Percentiles rank a stretch among this genome's conserved stretches.
Conservation (phyloP, 2,329 filamentous ascomycete genomes). For the Davidsoniella eucalypti region DNA sequence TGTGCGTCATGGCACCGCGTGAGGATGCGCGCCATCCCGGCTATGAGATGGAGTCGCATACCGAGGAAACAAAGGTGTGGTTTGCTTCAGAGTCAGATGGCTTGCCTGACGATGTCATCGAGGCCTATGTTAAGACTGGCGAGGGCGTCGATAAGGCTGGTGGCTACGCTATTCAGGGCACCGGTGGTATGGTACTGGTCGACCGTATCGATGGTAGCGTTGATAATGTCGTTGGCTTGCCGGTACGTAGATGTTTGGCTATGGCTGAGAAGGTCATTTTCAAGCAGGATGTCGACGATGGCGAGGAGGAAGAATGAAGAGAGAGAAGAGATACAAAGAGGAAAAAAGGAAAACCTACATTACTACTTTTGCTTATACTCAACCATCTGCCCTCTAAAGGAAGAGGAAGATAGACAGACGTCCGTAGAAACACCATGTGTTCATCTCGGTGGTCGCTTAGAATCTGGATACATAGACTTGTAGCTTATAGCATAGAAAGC, state of each 20-base stretch:
- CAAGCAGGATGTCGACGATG: conserved; percentile 46
- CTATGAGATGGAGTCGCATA: conserved; percentile 63
- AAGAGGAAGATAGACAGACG: too few species aligned
- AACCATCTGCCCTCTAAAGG: too few species aligned
- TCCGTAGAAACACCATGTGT: too few species aligned
- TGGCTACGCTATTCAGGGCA: conserved; percentile 84
- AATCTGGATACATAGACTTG: too few species aligned
- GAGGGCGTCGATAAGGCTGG: conserved; percentile 95
- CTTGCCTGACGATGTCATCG: conserved; percentile 61
- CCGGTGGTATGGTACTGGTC: conserved; percentile 71
- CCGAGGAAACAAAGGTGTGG: conserved; percentile 82
- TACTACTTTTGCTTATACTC: too few species aligned
- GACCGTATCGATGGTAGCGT: conserved; percentile 78
- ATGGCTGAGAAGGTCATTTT: conserved; percentile 80
- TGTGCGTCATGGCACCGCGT: conserved; percentile 69
- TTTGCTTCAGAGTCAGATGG: conserved; percentile 52
- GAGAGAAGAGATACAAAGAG: too few species aligned
- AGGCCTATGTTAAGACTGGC: conserved; percentile 62
- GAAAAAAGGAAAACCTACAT: too few species aligned
- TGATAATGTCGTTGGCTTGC: conserved; percentile 89
- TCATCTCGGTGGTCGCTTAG: too few species aligned
- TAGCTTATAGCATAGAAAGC: too few species aligned
- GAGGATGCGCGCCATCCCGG: conserved; percentile 69
- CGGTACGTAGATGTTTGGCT: conserved; percentile 58
- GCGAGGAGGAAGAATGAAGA: conserved; percentile 20